Conservation (phyloP, 768 basidiomycete species). For the Postia placenta region DNA sequence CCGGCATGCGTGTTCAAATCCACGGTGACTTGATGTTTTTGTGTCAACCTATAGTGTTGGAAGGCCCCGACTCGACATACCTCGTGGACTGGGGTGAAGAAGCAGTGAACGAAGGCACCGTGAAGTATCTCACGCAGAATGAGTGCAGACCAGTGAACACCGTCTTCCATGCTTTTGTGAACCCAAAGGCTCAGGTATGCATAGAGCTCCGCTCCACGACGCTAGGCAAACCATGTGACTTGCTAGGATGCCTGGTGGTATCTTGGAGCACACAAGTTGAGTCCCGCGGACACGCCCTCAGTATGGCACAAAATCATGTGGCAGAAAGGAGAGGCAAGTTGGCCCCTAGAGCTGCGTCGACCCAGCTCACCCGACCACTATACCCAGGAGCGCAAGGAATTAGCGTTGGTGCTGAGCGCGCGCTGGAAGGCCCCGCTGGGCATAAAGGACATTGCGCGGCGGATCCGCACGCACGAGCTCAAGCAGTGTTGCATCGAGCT, state of each 20-base stretch:
- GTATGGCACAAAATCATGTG: constrained; percentile 3
- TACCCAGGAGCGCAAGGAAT: constrained; percentile 23
- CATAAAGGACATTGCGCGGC: constrained; percentile 28
- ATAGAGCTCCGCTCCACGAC: neutral
- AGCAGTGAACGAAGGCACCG: constrained; percentile 27
- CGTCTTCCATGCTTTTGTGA: constrained; percentile 44
- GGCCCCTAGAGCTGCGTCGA: neutral
- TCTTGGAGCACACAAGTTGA: constrained; percentile 8
- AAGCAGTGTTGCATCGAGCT: constrained; percentile 26
- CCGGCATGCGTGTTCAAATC: constrained; percentile 40
- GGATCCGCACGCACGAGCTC: constrained; percentile 37
- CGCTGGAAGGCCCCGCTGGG: constrained; percentile 23
- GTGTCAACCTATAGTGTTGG: constrained; percentile 51
- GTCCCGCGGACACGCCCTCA: constrained; percentile 1
- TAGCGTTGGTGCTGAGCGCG: constrained; percentile 24
- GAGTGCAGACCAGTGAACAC: constrained; percentile 16
- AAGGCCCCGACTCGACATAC: constrained; percentile 34
- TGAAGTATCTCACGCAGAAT: constrained; percentile 26
- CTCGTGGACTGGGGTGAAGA: constrained; percentile 48
- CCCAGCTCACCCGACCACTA: neutral
- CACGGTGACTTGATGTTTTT: constrained; percentile 39
- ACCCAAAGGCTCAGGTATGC: constrained; percentile 38
- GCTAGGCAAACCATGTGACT: neutral
- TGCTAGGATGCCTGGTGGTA: constrained; percentile 12
- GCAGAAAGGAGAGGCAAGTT: neutral